Percentiles rank a stretch among this genome's conserved stretches.
Conservation (phyloP, 768 basidiomycete genomes). For the Collybiopsis luxurians region DNA sequence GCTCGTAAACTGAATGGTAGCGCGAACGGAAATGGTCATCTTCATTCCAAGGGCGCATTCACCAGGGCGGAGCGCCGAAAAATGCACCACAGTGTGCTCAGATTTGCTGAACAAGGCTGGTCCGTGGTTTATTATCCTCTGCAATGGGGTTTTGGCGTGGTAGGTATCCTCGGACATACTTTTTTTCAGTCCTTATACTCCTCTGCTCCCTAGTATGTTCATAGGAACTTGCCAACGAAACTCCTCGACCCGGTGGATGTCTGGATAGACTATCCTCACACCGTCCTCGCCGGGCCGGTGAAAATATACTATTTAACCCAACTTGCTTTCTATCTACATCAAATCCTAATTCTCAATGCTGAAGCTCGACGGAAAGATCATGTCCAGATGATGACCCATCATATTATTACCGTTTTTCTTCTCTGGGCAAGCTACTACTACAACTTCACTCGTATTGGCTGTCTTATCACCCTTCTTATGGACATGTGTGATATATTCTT, state of each 20-base stretch:
- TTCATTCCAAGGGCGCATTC: slow-evolving; percentile 2
- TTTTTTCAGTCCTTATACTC: slow-evolving; percentile 9
- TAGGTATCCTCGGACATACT: slow-evolving; percentile 42
- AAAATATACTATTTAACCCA: slow-evolving; percentile 91
- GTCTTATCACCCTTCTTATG: slow-evolving; percentile 88
- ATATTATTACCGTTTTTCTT: slow-evolving; percentile 82
- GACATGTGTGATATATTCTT: slow-evolving; percentile 92
- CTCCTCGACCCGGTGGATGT: slow-evolving; percentile 61
- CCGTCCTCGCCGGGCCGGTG: slow-evolving; percentile 71
- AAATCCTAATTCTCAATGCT: slow-evolving; percentile 87
- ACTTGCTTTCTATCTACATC: slow-evolving; percentile 88
- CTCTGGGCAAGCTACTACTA: slow-evolving; percentile 75
- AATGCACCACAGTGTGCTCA: slow-evolving; percentile 67
- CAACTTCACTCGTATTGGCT: slow-evolving; percentile 88
- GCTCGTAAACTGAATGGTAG: slow-evolving; percentile 20
- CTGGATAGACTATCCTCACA: slow-evolving; percentile 84
- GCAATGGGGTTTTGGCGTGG: slow-evolving; percentile 78
- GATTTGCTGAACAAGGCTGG: slow-evolving; percentile 98
- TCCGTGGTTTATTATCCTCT: slow-evolving; percentile 74
- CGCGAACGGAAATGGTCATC: slow-evolving; percentile 27
- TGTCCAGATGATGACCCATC: slow-evolving; percentile 94
- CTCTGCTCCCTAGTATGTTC: slow-evolving; percentile 64
- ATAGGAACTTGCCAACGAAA: slow-evolving; percentile 65
- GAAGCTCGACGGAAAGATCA: slow-evolving; percentile 93
- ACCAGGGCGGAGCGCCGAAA: slow-evolving; percentile 39